These are phyloP conservation scores for Prunus mongolica DNA, from an alignment of 306 rosid genomes.

Conservation along the genomic window DNA sequence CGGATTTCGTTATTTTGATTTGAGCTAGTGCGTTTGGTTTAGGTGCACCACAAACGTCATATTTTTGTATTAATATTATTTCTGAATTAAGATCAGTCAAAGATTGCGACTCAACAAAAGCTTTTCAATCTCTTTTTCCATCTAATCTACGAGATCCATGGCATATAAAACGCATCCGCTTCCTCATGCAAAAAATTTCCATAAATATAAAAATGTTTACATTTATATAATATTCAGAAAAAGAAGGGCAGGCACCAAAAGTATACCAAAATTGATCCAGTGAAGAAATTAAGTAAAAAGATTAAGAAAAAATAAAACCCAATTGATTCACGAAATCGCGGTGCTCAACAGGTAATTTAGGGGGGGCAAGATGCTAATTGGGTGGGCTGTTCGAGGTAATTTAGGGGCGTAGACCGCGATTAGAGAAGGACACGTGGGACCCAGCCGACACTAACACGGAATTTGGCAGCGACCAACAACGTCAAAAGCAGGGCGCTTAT, in stretches of 20 bases:
- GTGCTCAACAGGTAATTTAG: too few species aligned
- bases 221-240: too few species aligned
- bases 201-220: too few species aligned
- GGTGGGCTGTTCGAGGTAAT: neutral
- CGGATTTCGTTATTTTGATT: neutral
- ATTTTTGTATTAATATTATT: neutral
- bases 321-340: too few species aligned
- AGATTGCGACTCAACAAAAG: slow-evolving; percentile 13
- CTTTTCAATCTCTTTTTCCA: neutral
- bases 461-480: neutral
- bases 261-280: too few species aligned
- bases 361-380: too few species aligned
- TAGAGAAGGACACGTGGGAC: neutral
- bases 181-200: neutral
- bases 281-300: too few species aligned
- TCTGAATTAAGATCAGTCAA: slow-evolving; percentile 7
- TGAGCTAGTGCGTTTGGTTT: slow-evolving; percentile 16
- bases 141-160: neutral
- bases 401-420: neutral
- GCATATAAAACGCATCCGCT: neutral
- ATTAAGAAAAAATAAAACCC: too few species aligned
- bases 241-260: too few species aligned
- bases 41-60: slow-evolving; percentile 18
- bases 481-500: neutral
- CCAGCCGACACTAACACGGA: neutral